These are phyloP conservation scores for Madurella fahalii DNA, from an alignment of 2,329 filamentous ascomycete genomes.

Conservation along the genomic window DNA sequence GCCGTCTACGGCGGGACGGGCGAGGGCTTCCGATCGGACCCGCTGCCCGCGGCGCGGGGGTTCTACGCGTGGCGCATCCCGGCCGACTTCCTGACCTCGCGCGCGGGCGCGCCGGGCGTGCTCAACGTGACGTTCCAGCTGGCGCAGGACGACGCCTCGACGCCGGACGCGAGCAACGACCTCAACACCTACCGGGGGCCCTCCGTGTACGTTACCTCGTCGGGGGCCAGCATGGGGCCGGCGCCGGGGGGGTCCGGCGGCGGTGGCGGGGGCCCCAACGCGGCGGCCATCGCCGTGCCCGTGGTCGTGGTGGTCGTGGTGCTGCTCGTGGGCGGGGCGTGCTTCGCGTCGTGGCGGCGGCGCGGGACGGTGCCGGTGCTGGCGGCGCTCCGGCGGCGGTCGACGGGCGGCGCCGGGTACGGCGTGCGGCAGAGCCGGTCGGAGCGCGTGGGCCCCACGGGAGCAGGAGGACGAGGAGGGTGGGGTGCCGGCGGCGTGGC, in stretches of 20 bases:
- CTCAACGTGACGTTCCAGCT: slow-evolving; percentile 26
- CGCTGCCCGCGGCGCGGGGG: slow-evolving; percentile 26
- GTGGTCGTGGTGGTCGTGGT: slow-evolving; percentile 28
- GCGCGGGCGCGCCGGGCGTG: slow-evolving; percentile 8
- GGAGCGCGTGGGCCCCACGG: slow-evolving; percentile 19
- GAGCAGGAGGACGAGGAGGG: too few relatives aligned
- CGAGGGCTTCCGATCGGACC: slow-evolving; percentile 17
- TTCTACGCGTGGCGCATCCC: slow-evolving; percentile 30
- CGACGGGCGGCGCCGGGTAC: slow-evolving; percentile 26
- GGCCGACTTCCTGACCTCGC: slow-evolving; percentile 22
- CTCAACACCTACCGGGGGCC: slow-evolving; percentile 21
- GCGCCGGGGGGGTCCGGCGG: neutral
- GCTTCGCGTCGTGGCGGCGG: slow-evolving; percentile 27
- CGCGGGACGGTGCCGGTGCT: slow-evolving; percentile 24
- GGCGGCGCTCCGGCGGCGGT: slow-evolving; percentile 17
- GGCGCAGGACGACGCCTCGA: slow-evolving; percentile 15
- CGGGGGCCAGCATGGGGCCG: neutral
- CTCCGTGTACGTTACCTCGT: slow-evolving; percentile 25
- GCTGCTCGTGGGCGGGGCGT: slow-evolving; percentile 19
- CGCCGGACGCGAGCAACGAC: slow-evolving; percentile 14
- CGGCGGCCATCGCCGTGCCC: slow-evolving; percentile 28
- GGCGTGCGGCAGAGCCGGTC: slow-evolving; percentile 25
- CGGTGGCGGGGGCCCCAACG: slow-evolving; percentile 9
- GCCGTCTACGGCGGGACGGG: slow-evolving; percentile 10
- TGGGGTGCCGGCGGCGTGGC: neutral